phyloP scores from a whole-genome alignment of 176 grass and related monocot genomes.

The Zea luxurians region DNA sequence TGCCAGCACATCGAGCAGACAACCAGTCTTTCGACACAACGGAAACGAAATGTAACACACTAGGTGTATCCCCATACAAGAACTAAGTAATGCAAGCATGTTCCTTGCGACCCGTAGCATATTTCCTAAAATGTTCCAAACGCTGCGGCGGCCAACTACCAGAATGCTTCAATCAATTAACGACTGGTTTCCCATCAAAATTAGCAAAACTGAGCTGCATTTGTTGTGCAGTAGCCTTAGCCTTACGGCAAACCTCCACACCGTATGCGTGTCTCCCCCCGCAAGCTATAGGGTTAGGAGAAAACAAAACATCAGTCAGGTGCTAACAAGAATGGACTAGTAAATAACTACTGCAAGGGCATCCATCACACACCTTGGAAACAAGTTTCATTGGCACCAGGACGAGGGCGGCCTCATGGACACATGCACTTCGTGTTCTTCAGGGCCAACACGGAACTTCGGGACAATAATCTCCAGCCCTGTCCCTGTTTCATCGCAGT shows the following conservation, averaged over 20 bases:
- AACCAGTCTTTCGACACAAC: conserved; percentile 32
- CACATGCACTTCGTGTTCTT: conserved; percentile 96
- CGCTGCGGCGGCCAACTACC: conserved; percentile 21
- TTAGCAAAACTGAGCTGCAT: conserved; percentile 55
- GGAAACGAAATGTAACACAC: conserved; percentile 25
- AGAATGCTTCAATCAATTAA: conserved; percentile 42
- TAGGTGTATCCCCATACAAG: conserved; percentile 29
- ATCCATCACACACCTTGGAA: conserved; percentile 47
- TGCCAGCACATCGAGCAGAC: conserved; percentile 10
- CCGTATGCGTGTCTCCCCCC: conserved; percentile 27
- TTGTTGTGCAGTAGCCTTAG: conserved; percentile 32
- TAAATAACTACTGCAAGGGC: conserved; percentile 26
- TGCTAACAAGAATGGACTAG: conserved; percentile 16
- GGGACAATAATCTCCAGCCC: conserved; percentile 92
- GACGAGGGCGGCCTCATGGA: conserved; percentile 76
- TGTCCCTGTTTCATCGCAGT: conserved; percentile 76
- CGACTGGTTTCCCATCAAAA: conserved; percentile 31
- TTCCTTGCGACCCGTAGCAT: conserved; percentile 38
- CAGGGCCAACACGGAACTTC: conserved; percentile 74
- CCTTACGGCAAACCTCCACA: conserved; percentile 24
- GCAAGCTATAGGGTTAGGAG: conserved; percentile 41
- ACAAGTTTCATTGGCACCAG: conserved; percentile 57
- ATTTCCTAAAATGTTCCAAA: conserved; percentile 35
- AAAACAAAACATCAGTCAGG: conserved; percentile 45
- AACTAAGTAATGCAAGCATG: conserved; percentile 32